phyloP scores from a whole-genome alignment of 768 basidiomycete genomes.

The Suillus tomentosus region DNA sequence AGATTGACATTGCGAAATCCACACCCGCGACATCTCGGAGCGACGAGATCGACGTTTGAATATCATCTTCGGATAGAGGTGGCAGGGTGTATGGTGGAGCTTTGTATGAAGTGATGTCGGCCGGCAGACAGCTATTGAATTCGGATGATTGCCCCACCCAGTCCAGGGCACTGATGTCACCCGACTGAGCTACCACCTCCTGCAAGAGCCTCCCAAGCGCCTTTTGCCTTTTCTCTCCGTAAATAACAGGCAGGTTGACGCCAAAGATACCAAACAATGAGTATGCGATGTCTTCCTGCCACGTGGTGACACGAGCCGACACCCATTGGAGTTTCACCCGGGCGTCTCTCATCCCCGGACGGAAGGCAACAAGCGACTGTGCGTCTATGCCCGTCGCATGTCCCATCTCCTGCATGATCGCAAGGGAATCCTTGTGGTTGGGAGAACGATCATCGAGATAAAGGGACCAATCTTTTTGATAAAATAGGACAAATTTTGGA shows the following conservation, averaged over 20 bases:
- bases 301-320: not conserved
- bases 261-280: not conserved
- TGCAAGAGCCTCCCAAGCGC: not conserved
- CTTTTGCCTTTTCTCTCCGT: not conserved
- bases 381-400: not conserved
- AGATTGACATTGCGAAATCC: not conserved
- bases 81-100: not conserved
- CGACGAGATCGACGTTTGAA: not conserved
- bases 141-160: conserved; percentile 1
- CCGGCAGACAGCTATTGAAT: not conserved
- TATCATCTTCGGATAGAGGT: not conserved
- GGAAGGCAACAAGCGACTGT: not conserved
- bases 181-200: not conserved
- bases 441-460: not conserved
- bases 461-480: not conserved
- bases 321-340: not conserved
- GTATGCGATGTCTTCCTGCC: not conserved
- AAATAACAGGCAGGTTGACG: not conserved
- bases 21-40: not conserved
- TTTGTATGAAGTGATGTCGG: not conserved
- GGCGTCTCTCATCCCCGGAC: not conserved
- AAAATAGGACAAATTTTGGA: not conserved
- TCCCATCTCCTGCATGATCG: not conserved
- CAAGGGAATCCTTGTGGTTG: not conserved
- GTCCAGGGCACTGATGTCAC: not conserved